A percentile compares a stretch with the other conserved stretches of the same genome.
Evolutionary conservation across 2,329 filamentous ascomycete species (phyloP).

Genomic region (Zopfia rhizophila): DNA sequence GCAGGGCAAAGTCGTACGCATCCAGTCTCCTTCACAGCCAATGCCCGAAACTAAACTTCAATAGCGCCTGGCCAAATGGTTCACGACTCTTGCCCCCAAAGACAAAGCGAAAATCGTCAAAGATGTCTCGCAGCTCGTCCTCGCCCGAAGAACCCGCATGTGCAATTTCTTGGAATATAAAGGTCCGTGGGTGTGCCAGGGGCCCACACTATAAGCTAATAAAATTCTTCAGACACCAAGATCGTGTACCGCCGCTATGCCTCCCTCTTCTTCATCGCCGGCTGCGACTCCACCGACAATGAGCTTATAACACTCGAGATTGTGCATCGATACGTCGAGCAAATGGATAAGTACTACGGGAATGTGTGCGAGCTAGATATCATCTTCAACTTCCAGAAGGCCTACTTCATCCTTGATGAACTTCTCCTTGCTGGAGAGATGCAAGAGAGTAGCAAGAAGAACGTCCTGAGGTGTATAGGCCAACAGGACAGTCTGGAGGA

Average conservation of each 20-base stretch:
- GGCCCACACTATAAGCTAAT: slow-evolving; percentile 36
- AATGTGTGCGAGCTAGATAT: slow-evolving; percentile 99
- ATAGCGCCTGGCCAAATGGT: slow-evolving; percentile 99
- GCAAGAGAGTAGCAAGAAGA: slow-evolving; percentile 99
- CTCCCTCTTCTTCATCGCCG: slow-evolving; percentile 98
- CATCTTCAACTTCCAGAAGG: slow-evolving; percentile 99
- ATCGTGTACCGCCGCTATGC: slow-evolving; percentile 99
- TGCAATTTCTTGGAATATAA: slow-evolving; percentile 99
- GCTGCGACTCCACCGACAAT: slow-evolving; percentile 96
- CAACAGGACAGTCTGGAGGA: slow-evolving; percentile 98
- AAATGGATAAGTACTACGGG: slow-evolving; percentile 99
- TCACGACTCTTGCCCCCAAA: slow-evolving; percentile 95
- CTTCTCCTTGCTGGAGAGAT: slow-evolving; percentile 93
- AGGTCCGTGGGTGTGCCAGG: slow-evolving; percentile 65
- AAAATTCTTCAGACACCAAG: slow-evolving; percentile 79
- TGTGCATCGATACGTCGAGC: slow-evolving; percentile 98
- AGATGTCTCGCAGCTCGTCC: slow-evolving; percentile 96
- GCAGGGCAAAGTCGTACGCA: slow-evolving; percentile 96
- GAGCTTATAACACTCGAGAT: slow-evolving; percentile 98
- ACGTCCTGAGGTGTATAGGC: slow-evolving; percentile 92
- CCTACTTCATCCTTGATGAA: slow-evolving; percentile 99
- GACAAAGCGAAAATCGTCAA: slow-evolving; percentile 99
- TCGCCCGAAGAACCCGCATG: slow-evolving; percentile 96
- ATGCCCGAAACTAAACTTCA: slow-evolving; percentile 42
- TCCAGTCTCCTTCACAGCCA: slow-evolving; percentile 42